These are phyloP conservation scores for Oryza australiensis DNA, from an alignment of 176 grass and related monocot genomes.

Conservation along the genomic window DNA sequence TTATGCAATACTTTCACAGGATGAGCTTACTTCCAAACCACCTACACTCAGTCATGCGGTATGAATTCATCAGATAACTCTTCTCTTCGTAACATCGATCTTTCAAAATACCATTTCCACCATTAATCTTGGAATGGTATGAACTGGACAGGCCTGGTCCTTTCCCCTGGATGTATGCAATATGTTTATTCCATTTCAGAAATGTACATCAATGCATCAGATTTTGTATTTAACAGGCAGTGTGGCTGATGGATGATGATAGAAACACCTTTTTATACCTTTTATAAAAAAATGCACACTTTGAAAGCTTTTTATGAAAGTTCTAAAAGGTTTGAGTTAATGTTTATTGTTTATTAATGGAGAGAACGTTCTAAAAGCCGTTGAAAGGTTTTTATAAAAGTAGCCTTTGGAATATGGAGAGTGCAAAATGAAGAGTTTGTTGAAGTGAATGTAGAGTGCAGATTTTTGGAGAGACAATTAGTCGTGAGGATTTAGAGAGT, in stretches of 20 bases:
- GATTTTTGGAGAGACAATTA: no score
- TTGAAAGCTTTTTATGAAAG: background rate
- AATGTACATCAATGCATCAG: background rate
- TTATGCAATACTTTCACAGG: slow-evolving; percentile 83
- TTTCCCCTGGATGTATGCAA: background rate
- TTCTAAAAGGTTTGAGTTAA: background rate
- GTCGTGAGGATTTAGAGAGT: no score
- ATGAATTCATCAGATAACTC: slow-evolving; percentile 6
- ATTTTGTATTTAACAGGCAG: background rate
- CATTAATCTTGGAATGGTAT: background rate
- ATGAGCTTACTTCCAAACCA: slow-evolving; percentile 91
- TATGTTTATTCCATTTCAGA: background rate
- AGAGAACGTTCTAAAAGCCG: no score
- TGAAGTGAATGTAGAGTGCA: no score
- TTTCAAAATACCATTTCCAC: background rate
- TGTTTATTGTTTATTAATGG: slow-evolving; percentile 14
- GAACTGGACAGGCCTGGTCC: background rate
- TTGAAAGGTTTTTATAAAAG: no score
- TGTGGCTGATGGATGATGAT: background rate
- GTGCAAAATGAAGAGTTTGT: no score
- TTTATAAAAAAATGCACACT: background rate
- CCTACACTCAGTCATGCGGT: slow-evolving; percentile 77
- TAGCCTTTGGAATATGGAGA: no score
- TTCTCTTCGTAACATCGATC: background rate
- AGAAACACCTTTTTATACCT: background rate